Conservation (phyloP, 208 protist genomes). For the Leishmania lainsoni region DNA sequence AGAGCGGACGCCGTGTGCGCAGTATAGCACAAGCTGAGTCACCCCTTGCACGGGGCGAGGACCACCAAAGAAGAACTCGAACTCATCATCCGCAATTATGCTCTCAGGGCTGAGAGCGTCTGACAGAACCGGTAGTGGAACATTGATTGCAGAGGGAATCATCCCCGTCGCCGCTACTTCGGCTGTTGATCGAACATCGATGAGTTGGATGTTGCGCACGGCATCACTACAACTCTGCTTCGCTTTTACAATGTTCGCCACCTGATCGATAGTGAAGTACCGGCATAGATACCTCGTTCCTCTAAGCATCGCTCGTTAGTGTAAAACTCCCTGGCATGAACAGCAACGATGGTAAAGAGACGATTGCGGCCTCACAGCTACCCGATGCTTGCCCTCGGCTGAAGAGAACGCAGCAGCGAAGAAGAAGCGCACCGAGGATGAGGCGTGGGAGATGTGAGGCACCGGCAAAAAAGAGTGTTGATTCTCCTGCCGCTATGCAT, state of each 20-base stretch:
- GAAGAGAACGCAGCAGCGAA: not conserved
- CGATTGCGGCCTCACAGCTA: not conserved
- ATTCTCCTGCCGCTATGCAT: not conserved
- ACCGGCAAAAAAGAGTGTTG: not conserved
- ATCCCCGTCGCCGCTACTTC: slow-evolving; percentile 68
- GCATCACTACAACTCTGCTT: slow-evolving; percentile 36
- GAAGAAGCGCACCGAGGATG: not conserved
- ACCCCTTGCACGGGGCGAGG: slow-evolving; percentile 40
- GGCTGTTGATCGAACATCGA: slow-evolving; percentile 78
- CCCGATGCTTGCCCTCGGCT: not conserved
- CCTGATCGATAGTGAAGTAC: slow-evolving; percentile 60
- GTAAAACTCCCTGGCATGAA: not conserved
- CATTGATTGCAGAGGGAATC: slow-evolving; percentile 73
- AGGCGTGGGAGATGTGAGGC: not conserved
- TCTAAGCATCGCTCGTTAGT: slow-evolving; percentile 25
- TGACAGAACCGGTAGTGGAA: slow-evolving; percentile 60
- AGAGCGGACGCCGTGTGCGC: slow-evolving; percentile 70
- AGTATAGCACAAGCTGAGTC: slow-evolving; percentile 77
- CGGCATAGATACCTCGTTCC: slow-evolving; percentile 4
- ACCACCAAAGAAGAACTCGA: slow-evolving; percentile 46
- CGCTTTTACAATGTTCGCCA: slow-evolving; percentile 57
- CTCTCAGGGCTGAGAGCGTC: slow-evolving; percentile 42
- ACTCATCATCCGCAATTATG: slow-evolving; percentile 53
- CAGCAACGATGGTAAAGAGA: slow-evolving; percentile 6
- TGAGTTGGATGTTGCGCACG: slow-evolving; percentile 41